A percentile compares a stretch with the other conserved stretches of the same genome.
phyloP scores from a whole-genome alignment of 2,329 filamentous ascomycete genomes.

The Epicoccum sorghinum region DNA sequence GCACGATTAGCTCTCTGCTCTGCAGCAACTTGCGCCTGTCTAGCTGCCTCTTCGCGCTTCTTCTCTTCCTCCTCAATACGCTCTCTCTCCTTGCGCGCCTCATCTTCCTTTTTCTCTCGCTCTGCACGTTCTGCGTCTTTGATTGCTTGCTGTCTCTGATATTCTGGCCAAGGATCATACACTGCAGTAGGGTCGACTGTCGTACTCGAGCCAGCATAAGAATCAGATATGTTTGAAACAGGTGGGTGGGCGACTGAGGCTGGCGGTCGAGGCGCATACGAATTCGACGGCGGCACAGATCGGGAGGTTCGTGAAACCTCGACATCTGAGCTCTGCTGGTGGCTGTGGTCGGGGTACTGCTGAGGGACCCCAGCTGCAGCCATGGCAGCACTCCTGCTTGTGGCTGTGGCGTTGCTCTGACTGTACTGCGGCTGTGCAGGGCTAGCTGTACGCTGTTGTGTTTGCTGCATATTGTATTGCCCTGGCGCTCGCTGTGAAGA shows the following conservation, averaged over 20 bases:
- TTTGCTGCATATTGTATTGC: slow-evolving; percentile 32
- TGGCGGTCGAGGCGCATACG: slow-evolving; percentile 23
- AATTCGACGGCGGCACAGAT: slow-evolving; percentile 19
- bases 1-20: slow-evolving; percentile 29
- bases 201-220: slow-evolving; percentile 35
- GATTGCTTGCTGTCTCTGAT: slow-evolving; percentile 51
- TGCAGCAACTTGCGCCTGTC: slow-evolving; percentile 13
- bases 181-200: slow-evolving; percentile 62
- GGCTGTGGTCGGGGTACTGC: slow-evolving; percentile 31
- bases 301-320: slow-evolving; percentile 25
- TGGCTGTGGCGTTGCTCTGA: slow-evolving; percentile 13
- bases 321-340: slow-evolving; percentile 30
- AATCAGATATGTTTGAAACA: slow-evolving; percentile 24
- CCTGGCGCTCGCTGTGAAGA: slow-evolving; percentile 32
- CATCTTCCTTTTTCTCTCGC: slow-evolving; percentile 37
- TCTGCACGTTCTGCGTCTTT: slow-evolving; percentile 46
- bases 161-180: slow-evolving; percentile 60
- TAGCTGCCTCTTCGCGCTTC: slow-evolving; percentile 25
- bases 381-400: slow-evolving; percentile 18
- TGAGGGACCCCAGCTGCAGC: slow-evolving; percentile 17
- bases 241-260: slow-evolving; percentile 24
- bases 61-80: slow-evolving; percentile 29
- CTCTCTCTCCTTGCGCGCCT: slow-evolving; percentile 37
- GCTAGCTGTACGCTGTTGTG: slow-evolving; percentile 33
- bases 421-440: slow-evolving; percentile 37